phyloP scores from a whole-genome alignment of 257 asterid genomes.

The Rhazya stricta region DNA sequence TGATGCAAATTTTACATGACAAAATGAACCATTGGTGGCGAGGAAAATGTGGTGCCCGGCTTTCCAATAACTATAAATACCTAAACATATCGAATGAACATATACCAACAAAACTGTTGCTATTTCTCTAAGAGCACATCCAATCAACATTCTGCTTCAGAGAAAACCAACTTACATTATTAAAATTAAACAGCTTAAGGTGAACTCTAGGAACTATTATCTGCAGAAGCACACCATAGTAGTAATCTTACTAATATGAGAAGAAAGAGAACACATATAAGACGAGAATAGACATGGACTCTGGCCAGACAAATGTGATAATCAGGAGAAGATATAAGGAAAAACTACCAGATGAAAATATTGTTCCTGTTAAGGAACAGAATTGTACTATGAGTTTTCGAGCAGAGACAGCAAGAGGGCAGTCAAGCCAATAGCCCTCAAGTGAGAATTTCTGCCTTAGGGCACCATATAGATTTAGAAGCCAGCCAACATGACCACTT shows the following conservation, averaged over 20 bases:
- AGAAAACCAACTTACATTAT: neutral
- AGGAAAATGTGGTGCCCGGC: too few relatives aligned
- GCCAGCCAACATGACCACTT: constrained; percentile 90
- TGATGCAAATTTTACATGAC: neutral
- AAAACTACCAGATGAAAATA: constrained; percentile 71
- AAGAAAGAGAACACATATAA: neutral
- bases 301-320: neutral
- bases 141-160: neutral
- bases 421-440: constrained; percentile 86
- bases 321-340: neutral
- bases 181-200: neutral
- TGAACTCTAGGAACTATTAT: neutral
- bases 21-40: neutral
- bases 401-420: constrained; percentile 91
- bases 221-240: neutral
- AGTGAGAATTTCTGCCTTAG: constrained; percentile 74
- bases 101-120: neutral
- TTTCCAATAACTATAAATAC: neutral
- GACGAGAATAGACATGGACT: neutral
- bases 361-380: constrained; percentile 69
- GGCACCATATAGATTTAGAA: constrained; percentile 68
- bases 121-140: neutral
- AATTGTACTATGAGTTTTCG: constrained; percentile 81
- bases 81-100: neutral
- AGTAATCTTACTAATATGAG: neutral